Conservation (phyloP, 1,284 basidiomycete species). For the Ceraceosorus guamensis region DNA sequence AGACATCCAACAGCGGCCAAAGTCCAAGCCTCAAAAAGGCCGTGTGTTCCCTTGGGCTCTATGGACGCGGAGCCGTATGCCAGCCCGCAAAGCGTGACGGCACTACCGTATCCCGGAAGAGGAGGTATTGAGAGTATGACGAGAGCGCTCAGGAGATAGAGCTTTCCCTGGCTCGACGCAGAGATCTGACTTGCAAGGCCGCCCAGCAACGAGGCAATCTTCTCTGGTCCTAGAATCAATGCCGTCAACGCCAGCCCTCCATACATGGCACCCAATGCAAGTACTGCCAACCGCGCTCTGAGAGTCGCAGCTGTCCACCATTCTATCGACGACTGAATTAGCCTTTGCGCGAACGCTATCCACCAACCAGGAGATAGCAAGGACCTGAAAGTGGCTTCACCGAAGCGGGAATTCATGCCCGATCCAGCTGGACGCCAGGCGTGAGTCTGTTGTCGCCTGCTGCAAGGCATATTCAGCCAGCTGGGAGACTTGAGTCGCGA, state of each 20-base stretch:
- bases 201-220: not conserved
- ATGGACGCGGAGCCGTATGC: constrained; percentile 20
- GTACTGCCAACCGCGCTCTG: not conserved
- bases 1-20: constrained; percentile 32
- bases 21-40: constrained; percentile 25
- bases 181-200: not conserved
- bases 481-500: too few relatives aligned
- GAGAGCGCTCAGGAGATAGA: constrained; percentile 18
- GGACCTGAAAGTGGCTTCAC: too few relatives aligned
- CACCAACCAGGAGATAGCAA: too few relatives aligned
- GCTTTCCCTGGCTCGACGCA: constrained; percentile 1
- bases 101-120: constrained; percentile 35
- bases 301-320: not conserved
- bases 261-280: not conserved
- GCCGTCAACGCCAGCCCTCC: not conserved
- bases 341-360: too few relatives aligned
- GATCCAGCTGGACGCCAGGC: too few relatives aligned
- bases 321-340: too few relatives aligned
- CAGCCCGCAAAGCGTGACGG: constrained; percentile 35
- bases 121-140: constrained; percentile 34
- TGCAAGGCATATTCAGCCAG: too few relatives aligned
- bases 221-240: not conserved
- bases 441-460: too few relatives aligned
- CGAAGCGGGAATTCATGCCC: too few relatives aligned
- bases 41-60: constrained; percentile 1